Percentiles rank a stretch among this genome's conserved stretches.
Evolutionary conservation across 2,329 filamentous ascomycete genomes (phyloP).

Genomic region (Elsinoe australis): DNA sequence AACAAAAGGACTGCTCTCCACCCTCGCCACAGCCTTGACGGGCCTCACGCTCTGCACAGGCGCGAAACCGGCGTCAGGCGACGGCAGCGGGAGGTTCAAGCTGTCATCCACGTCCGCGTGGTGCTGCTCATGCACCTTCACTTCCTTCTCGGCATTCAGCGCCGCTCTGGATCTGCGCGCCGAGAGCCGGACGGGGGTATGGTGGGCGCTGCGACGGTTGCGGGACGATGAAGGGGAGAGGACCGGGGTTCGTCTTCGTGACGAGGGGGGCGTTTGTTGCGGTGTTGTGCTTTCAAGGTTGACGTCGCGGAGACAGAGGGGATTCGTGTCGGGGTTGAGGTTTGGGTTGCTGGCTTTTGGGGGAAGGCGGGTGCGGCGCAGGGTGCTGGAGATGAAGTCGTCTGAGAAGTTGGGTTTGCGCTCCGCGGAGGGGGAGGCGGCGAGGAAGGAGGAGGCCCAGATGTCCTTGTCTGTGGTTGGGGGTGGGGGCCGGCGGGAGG

Average conservation of each 20-base stretch:
- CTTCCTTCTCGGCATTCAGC: background rate
- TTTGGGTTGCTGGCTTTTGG: background rate
- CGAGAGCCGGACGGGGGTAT: background rate
- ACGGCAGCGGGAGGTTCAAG: slow-evolving; percentile 1
- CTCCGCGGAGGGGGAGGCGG: background rate
- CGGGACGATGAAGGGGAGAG: background rate
- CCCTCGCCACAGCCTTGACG: background rate
- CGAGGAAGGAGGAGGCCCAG: slow-evolving; percentile 2
- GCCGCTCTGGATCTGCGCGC: background rate
- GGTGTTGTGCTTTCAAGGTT: background rate
- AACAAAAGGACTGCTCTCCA: slow-evolving; percentile 1
- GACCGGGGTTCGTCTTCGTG: background rate
- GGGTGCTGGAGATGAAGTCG: slow-evolving; percentile 9
- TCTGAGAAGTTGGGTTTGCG: slow-evolving; percentile 1
- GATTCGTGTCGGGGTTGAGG: background rate
- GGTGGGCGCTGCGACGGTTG: background rate
- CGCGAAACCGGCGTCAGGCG: slow-evolving; percentile 1
- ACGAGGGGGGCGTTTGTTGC: background rate
- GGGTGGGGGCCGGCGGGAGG: slow-evolving; percentile 1
- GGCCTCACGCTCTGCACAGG: background rate
- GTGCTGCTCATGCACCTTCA: background rate
- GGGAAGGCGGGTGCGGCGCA: slow-evolving; percentile 5
- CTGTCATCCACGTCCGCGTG: background rate
- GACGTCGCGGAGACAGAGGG: background rate
- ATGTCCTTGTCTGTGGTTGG: slow-evolving; percentile 11